Evolutionary conservation across 768 basidiomycete genomes (phyloP), one percentile per base, ranked within the genome.

Genomic region (Leccinum incarnatum): DNA sequence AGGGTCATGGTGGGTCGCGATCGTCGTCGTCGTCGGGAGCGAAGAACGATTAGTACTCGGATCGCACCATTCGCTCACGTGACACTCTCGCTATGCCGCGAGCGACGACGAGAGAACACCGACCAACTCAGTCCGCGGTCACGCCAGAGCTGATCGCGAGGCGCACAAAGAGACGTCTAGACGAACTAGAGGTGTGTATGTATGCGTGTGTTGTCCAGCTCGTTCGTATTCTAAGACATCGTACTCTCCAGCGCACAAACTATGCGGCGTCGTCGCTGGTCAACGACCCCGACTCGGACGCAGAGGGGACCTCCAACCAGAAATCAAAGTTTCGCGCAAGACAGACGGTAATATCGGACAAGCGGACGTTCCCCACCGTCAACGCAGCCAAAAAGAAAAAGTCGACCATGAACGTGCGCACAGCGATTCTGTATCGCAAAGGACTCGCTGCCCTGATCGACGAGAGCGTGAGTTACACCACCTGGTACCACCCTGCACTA

Each of bases 381-480:
- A 62, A 55, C 36, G 49, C 62, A 15, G 51, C 55, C 29, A 80
- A 79, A 53, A 87, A 84, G 79, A 91, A 88, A 76, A 93, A 92
- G 70, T 87, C 89, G 12, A 87, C 83, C 4, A 90, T 89, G 84
- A 88, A 83, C 63, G 84, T 94, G 57, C 81, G 93, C 59, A 84
- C 85, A 29, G 89, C 92, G 19, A 77, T 94, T 36, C 73, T 95
- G 48, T 95, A 94, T 73, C 85, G 88, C 64, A 95, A 94, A 74
- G 91, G 83, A 62, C 78, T 95, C 14, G 75, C 82, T 4, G 79
- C 84, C 6, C 78, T 93, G 54, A 74, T 95, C 25, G 89, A 91
- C 19, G 92, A 93, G 77, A 88, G 89, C 56, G 93, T 93, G 64
- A 62, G 89, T 79, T 36, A n/a, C 21, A 37, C 36, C 19, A 19